Evolutionary conservation across 306 rosid genomes (phyloP).

Genomic region (Pyrus bretschneideri): DNA sequence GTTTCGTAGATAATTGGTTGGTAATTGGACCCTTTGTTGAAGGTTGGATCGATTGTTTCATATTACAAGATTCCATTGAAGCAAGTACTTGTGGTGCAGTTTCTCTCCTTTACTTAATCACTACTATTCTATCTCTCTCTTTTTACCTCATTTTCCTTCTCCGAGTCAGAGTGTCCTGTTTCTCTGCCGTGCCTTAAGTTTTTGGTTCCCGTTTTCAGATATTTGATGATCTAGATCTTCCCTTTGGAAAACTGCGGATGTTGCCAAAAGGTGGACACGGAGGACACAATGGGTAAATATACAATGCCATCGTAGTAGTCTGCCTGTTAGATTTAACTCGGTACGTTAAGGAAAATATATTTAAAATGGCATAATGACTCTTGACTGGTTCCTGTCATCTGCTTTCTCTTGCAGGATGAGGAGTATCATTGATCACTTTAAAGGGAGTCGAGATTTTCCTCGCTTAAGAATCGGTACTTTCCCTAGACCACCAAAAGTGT

Average conservation of each 20-base stretch:
- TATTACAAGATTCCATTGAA: slow-evolving; percentile 85
- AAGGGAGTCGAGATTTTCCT: slow-evolving; percentile 69
- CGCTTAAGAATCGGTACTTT: slow-evolving; percentile 71
- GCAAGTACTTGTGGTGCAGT: slow-evolving; percentile 86
- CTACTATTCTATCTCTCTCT: neutral
- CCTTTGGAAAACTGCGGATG: slow-evolving; percentile 74
- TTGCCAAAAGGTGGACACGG: slow-evolving; percentile 98
- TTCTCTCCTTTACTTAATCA: slow-evolving; percentile 12
- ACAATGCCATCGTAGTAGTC: neutral
- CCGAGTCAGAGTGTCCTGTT: slow-evolving; percentile 5
- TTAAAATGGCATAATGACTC: neutral
- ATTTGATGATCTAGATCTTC: slow-evolving; percentile 88
- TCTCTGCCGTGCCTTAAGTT: slow-evolving; percentile 1
- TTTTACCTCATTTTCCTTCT: neutral
- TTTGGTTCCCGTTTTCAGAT: slow-evolving; percentile 43
- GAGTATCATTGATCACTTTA: slow-evolving; percentile 73
- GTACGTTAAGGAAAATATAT: neutral
- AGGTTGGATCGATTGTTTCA: slow-evolving; percentile 86
- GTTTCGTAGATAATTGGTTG: slow-evolving; percentile 24
- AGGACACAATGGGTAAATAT: slow-evolving; percentile 86
- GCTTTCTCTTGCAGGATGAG: slow-evolving; percentile 62
- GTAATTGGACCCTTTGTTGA: slow-evolving; percentile 23
- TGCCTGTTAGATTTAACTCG: neutral
- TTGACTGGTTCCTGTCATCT: neutral
- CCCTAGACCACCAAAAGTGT: slow-evolving; percentile 3